Conservation (phyloP, 768 basidiomycete species). For the Termitomyces sp. region DNA sequence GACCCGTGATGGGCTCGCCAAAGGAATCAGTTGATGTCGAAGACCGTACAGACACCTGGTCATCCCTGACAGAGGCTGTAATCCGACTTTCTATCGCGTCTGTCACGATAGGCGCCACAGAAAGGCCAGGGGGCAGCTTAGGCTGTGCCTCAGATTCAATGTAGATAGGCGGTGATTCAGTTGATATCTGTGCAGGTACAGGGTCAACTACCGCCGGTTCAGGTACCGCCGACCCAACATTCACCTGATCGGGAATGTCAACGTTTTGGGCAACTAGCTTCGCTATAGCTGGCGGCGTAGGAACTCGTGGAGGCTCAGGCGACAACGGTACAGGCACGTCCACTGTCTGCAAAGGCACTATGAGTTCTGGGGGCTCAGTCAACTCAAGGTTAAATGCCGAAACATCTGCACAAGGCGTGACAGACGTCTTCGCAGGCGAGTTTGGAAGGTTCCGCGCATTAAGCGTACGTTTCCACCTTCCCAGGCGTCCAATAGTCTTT, state of each 20-base stretch:
- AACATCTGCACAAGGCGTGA: constrained; percentile 42
- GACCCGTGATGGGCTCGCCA: constrained; percentile 36
- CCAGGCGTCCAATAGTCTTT: constrained; percentile 79
- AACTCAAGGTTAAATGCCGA: constrained; percentile 73
- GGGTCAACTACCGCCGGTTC: background rate
- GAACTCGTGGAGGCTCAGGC: constrained; percentile 6
- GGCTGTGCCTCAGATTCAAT: background rate
- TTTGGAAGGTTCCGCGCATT: constrained; percentile 35
- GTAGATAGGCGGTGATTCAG: background rate
- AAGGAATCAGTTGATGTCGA: constrained; percentile 49
- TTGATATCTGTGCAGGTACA: background rate
- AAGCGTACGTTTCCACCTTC: constrained; percentile 78
- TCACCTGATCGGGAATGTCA: background rate
- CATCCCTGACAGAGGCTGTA: background rate
- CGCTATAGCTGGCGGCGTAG: background rate
- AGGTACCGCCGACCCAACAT: background rate
- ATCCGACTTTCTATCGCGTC: background rate
- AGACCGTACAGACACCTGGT: constrained; percentile 36
- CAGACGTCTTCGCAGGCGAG: constrained; percentile 20
- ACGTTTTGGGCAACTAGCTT: background rate
- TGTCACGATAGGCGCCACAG: background rate
- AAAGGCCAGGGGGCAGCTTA: background rate
- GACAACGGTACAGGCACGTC: constrained; percentile 4
- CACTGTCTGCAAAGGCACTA: constrained; percentile 11
- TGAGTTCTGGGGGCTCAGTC: constrained; percentile 55